phyloP scores from a whole-genome alignment of 108 stramenopile species.

The Cyclotella kingstonii region DNA sequence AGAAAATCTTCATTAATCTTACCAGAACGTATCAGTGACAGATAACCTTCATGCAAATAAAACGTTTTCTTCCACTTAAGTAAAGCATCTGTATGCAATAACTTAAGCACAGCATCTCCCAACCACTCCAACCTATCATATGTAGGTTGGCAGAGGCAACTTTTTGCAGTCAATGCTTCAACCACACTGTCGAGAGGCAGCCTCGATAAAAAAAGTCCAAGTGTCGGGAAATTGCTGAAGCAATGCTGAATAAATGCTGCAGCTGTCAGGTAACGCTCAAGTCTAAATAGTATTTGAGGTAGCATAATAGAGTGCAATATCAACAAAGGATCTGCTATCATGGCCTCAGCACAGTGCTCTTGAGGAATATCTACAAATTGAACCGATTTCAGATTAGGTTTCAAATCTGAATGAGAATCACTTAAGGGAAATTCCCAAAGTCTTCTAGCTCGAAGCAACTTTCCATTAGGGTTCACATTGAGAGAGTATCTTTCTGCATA shows the following conservation, averaged over 20 bases:
- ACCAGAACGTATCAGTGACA: constrained; percentile 50
- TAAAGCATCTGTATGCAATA: constrained; percentile 57
- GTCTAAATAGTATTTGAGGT: constrained; percentile 49
- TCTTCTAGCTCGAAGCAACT: constrained; percentile 38
- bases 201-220: constrained; percentile 31
- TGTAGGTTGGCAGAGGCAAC: constrained; percentile 20
- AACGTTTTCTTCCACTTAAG: constrained; percentile 29
- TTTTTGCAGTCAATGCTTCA: constrained; percentile 42
- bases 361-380: constrained; percentile 38
- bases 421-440: constrained; percentile 42
- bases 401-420: not conserved
- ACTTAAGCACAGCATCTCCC: constrained; percentile 66
- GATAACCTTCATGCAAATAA: constrained; percentile 60
- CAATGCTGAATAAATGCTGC: constrained; percentile 41
- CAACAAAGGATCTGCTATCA: constrained; percentile 49
- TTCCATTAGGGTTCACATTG: constrained; percentile 11
- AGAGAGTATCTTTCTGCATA: constrained; percentile 15
- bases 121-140: constrained; percentile 60
- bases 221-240: constrained; percentile 17
- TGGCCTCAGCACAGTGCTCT: constrained; percentile 39
- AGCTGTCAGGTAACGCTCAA: constrained; percentile 38
- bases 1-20: constrained; percentile 1
- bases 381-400: not conserved
- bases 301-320: constrained; percentile 42
- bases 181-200: constrained; percentile 17